phyloP scores from a whole-genome alignment of 2,329 filamentous ascomycete species.

The Penicillium italicum region DNA sequence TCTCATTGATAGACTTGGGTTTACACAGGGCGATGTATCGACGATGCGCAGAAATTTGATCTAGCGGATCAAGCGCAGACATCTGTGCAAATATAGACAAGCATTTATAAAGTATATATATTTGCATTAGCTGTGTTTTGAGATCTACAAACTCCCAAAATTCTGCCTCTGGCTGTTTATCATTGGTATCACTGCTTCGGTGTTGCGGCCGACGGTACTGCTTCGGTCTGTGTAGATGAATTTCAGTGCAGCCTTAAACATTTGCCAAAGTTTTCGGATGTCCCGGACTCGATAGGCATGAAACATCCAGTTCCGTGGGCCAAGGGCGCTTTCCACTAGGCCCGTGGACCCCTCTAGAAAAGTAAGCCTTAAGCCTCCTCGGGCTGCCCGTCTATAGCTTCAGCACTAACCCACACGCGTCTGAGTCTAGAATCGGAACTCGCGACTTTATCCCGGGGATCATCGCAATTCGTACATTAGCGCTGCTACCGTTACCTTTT shows the following conservation, averaged over 20 bases:
- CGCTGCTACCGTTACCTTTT: conserved; percentile 22
- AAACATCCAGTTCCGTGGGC: too few relatives aligned
- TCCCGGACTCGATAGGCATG: too few relatives aligned
- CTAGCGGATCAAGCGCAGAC: background rate
- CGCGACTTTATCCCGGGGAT: too few relatives aligned
- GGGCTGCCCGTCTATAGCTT: background rate
- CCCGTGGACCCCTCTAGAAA: background rate
- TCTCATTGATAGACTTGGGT: conserved; percentile 21
- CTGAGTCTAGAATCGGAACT: conserved; percentile 1
- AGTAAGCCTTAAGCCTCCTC: background rate
- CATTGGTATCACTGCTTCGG: too few relatives aligned
- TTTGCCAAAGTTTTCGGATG: too few relatives aligned
- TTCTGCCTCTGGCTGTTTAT: too few relatives aligned
- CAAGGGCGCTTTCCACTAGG: too few relatives aligned
- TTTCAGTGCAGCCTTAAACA: too few relatives aligned
- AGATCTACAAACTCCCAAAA: background rate
- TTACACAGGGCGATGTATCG: conserved; percentile 19
- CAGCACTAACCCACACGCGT: too few relatives aligned
- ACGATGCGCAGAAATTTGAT: conserved; percentile 22
- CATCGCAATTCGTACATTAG: conserved; percentile 4
- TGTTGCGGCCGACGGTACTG: too few relatives aligned
- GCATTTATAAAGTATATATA: background rate
- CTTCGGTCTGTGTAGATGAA: too few relatives aligned
- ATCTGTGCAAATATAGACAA: background rate
- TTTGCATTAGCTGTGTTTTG: background rate